phyloP scores from a whole-genome alignment of 768 basidiomycete genomes.

The Mycena venus region DNA sequence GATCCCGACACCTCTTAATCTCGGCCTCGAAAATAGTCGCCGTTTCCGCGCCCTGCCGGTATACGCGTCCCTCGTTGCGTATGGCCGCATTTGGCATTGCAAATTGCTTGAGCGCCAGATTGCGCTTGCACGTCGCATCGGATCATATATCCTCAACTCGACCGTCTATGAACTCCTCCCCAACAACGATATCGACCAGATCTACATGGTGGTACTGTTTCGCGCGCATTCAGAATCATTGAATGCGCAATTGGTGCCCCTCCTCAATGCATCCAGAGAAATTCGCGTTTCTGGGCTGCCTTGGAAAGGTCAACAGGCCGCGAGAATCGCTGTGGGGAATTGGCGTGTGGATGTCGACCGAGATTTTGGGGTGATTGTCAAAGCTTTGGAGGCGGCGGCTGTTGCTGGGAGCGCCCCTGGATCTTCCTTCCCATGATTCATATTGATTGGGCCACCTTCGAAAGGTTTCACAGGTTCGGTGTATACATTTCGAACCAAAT shows the following conservation, averaged over 20 bases:
- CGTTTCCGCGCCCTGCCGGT: slow-evolving; percentile 32
- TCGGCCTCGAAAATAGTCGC: slow-evolving; percentile 33
- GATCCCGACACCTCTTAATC: slow-evolving; percentile 28
- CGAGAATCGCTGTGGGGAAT: slow-evolving; percentile 30
- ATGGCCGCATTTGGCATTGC: slow-evolving; percentile 29
- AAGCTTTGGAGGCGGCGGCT: not conserved
- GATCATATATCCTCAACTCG: slow-evolving; percentile 25
- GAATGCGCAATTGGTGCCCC: slow-evolving; percentile 18
- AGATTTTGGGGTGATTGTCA: slow-evolving; percentile 6
- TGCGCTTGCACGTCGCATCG: slow-evolving; percentile 27
- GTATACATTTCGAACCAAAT: too few relatives aligned
- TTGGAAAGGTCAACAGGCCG: slow-evolving; percentile 22
- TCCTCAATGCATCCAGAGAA: slow-evolving; percentile 21
- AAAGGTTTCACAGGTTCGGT: not conserved
- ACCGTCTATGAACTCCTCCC: slow-evolving; percentile 28
- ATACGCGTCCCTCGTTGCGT: slow-evolving; percentile 28
- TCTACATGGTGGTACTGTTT: slow-evolving; percentile 35
- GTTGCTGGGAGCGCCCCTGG: too few relatives aligned
- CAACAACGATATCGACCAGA: slow-evolving; percentile 1
- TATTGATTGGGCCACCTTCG: not conserved
- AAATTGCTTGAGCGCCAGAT: slow-evolving; percentile 30
- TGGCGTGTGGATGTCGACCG: slow-evolving; percentile 33
- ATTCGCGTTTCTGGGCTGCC: slow-evolving; percentile 21
- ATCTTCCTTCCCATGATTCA: not conserved
- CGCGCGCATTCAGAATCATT: slow-evolving; percentile 23